These are phyloP conservation scores for Aspergillus calidoustus DNA, from an alignment of 2,329 filamentous ascomycete genomes.

Conservation along the genomic window DNA sequence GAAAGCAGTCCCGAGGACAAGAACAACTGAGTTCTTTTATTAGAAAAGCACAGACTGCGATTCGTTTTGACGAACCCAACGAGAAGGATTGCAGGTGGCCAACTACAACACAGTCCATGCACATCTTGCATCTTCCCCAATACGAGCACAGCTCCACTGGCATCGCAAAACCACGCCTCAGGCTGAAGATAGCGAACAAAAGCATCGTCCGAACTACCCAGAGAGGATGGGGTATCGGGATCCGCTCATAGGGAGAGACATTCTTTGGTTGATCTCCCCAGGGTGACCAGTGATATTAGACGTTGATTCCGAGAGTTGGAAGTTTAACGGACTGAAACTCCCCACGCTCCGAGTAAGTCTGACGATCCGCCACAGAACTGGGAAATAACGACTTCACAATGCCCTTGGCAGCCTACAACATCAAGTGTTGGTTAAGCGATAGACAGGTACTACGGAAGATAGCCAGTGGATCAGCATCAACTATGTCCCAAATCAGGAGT, in stretches of 20 bases:
- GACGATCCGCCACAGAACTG: not conserved
- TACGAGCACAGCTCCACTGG: constrained; percentile 2
- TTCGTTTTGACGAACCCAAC: not conserved
- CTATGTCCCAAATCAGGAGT: not conserved
- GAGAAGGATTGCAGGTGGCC: not conserved
- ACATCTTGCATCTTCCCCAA: not conserved
- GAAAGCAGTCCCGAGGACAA: not conserved
- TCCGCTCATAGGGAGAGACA: not conserved
- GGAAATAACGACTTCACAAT: not conserved
- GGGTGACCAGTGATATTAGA: not conserved
- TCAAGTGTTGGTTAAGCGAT: not conserved
- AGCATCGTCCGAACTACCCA: not conserved
- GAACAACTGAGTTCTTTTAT: not conserved
- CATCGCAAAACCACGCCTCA: not conserved
- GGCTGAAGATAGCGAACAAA: not conserved
- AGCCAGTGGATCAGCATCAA: not conserved
- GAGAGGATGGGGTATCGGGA: not conserved
- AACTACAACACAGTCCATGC: not conserved
- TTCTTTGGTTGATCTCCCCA: not conserved
- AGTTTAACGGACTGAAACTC: not conserved
- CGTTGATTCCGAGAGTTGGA: not conserved
- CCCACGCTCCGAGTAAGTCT: not conserved
- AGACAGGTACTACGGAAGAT: not conserved
- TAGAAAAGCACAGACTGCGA: not conserved
- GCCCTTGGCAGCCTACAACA: not conserved